A percentile compares a stretch with the other conserved stretches of the same genome.
Evolutionary conservation across 2,329 filamentous ascomycete genomes (phyloP).

Genomic region (Beauveria medogensis): DNA sequence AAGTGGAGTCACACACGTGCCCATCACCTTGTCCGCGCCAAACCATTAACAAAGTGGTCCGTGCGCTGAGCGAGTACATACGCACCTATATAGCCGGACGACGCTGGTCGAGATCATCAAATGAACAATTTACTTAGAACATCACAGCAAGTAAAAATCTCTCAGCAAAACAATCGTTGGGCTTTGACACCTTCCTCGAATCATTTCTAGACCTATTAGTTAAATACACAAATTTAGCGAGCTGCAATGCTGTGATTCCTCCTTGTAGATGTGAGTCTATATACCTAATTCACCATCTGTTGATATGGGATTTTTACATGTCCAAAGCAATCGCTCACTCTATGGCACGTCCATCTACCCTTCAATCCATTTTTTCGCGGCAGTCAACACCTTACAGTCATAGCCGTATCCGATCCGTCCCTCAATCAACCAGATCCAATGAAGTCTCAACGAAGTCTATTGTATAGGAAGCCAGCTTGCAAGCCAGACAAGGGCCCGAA

Average conservation of each 20-base stretch:
- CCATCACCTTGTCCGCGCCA: conserved; percentile 1
- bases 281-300: neutral
- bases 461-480: neutral
- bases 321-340: neutral
- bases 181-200: neutral
- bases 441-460: conserved; percentile 1
- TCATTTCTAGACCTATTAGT: neutral
- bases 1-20: conserved; percentile 25
- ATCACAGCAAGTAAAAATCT: no score
- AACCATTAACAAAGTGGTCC: conserved; percentile 8
- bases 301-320: neutral
- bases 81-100: neutral
- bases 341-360: neutral
- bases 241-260: neutral
- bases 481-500: neutral
- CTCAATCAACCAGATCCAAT: neutral
- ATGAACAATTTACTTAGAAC: no score
- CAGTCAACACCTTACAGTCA: neutral
- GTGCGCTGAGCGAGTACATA: neutral
- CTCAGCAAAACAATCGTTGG: no score
- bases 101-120: neutral
- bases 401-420: neutral
- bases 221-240: neutral
- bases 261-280: neutral
- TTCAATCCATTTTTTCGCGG: neutral